Percentiles rank a stretch among this genome's conserved stretches.
phyloP scores from a whole-genome alignment of 768 basidiomycete genomes.

The Candolleomyces efflorescens region DNA sequence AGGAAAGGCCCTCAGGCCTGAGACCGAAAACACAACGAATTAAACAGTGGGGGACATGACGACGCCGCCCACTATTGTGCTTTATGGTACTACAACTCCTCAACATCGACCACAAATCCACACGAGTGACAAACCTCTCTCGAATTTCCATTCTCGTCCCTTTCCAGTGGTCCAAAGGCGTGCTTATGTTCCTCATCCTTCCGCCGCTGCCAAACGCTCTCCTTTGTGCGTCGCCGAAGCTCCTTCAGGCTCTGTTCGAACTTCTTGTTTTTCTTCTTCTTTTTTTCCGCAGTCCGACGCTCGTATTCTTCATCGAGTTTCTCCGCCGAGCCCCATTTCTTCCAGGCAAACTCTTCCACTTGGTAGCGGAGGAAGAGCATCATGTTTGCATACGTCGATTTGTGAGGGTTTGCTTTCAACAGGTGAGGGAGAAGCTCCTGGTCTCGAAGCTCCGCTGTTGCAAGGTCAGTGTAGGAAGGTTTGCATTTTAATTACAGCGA shows the following conservation, averaged over 20 bases:
- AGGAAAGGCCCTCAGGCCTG: too few relatives aligned
- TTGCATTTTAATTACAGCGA: constrained; percentile 6
- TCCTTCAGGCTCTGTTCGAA: constrained; percentile 90
- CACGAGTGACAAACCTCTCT: constrained; percentile 83
- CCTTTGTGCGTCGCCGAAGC: constrained; percentile 77
- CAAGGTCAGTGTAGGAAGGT: background rate
- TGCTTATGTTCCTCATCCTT: constrained; percentile 89
- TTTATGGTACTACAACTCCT: constrained; percentile 77
- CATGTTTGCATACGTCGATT: constrained; percentile 96
- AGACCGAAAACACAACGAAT: too few relatives aligned
- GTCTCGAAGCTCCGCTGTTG: constrained; percentile 87
- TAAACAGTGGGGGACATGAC: background rate
- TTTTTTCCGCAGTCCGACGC: constrained; percentile 73
- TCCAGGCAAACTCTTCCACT: constrained; percentile 95
- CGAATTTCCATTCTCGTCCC: constrained; percentile 47
- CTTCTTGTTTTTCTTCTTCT: constrained; percentile 88
- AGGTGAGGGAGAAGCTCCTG: constrained; percentile 90
- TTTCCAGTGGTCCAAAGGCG: constrained; percentile 61
- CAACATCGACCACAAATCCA: constrained; percentile 88
- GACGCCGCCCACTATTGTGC: too few relatives aligned
- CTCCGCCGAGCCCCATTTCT: constrained; percentile 96
- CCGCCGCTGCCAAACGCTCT: constrained; percentile 85
- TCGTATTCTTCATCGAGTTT: constrained; percentile 88
- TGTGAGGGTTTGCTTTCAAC: constrained; percentile 92
- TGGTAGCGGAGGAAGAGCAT: constrained; percentile 95